Conservation (phyloP, 192 early-diverging fungal genomes). For the Backusella mclennaniae region DNA sequence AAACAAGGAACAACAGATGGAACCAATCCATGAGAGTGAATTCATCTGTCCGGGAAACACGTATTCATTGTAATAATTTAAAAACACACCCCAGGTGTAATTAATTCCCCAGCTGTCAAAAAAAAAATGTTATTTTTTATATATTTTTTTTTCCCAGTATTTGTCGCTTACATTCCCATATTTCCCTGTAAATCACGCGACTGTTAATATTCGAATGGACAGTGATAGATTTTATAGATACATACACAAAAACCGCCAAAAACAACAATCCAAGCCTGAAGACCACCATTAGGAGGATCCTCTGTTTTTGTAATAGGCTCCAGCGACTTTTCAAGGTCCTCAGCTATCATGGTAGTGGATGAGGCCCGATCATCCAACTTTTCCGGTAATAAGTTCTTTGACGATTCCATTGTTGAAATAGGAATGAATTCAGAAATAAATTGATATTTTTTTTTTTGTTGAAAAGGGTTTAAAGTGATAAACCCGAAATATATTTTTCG, state of each 20-base stretch:
- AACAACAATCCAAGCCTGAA: constrained; percentile 14
- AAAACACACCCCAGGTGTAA: constrained; percentile 15
- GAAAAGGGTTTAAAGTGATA: neutral
- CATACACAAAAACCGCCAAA: constrained; percentile 31
- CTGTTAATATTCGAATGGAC: neutral
- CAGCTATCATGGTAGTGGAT: neutral
- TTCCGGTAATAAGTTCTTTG: neutral
- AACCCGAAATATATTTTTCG: too few species aligned
- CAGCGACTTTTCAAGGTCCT: neutral
- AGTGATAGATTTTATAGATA: neutral
- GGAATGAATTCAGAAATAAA: neutral
- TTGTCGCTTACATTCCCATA: neutral
- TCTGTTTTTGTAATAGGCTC: neutral
- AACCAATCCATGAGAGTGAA: constrained; percentile 23
- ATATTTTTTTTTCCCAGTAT: neutral
- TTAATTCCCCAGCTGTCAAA: neutral
- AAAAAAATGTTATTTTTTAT: neutral
- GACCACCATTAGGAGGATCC: constrained; percentile 23
- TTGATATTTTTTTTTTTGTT: neutral
- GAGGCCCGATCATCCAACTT: neutral
- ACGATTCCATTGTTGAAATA: neutral
- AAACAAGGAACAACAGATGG: constrained; percentile 13
- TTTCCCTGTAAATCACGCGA: neutral
- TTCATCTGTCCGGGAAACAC: constrained; percentile 19
- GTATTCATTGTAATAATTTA: constrained; percentile 19